phyloP scores from a whole-genome alignment of 2,329 filamentous ascomycete genomes.

The Epichloe elymi region DNA sequence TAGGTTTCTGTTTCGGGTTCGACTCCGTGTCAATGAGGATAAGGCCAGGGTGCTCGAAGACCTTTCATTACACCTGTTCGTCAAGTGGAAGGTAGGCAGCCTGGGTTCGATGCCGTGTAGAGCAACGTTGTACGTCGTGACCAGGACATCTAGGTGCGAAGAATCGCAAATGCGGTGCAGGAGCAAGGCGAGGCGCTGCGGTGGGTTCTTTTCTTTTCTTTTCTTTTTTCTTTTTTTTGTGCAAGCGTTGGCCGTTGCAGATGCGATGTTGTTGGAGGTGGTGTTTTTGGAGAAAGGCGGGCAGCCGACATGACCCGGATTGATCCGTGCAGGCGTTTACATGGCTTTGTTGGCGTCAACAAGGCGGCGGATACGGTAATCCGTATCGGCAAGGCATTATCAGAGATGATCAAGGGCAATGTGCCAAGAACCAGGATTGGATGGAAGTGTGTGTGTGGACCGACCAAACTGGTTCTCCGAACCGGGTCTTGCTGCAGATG shows the following conservation, averaged over 20 bases:
- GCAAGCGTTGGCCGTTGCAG: slow-evolving; percentile 1
- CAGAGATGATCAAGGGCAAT: neutral
- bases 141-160: neutral
- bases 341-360: no score
- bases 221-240: no score
- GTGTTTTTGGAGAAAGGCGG: neutral
- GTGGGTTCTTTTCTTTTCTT: slow-evolving; percentile 23
- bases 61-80: neutral
- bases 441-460: no score
- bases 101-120: no score
- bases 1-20: no score
- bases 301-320: neutral
- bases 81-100: no score
- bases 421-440: neutral
- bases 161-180: no score
- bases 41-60: neutral
- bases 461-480: no score
- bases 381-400: neutral
- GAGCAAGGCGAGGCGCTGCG: neutral
- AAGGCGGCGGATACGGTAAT: no score
- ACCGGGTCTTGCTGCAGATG: no score
- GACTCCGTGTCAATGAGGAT: neutral
- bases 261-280: neutral
- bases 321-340: neutral
- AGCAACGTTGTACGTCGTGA: neutral